These are phyloP conservation scores for Crepidotus variabilis DNA, from an alignment of 768 basidiomycete species.

Conservation along the genomic window DNA sequence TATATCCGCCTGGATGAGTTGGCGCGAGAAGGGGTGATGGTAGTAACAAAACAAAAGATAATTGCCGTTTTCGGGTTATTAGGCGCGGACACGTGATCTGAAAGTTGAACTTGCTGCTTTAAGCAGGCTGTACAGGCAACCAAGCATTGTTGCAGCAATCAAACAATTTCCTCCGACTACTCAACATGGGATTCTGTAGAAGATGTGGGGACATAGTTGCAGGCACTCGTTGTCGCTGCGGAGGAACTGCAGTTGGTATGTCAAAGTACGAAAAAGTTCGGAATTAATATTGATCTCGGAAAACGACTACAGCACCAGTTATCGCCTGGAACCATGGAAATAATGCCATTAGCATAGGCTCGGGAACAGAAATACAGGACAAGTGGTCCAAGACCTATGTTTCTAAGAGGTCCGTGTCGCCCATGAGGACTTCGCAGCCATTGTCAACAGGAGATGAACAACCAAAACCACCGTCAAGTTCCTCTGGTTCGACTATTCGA, in stretches of 20 bases:
- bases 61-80: not conserved
- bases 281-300: not conserved
- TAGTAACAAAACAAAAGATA: not conserved
- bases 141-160: not conserved
- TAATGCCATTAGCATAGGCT: conserved; percentile 29
- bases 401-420: conserved; percentile 43
- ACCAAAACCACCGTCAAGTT: conserved; percentile 1
- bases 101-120: conserved; percentile 1
- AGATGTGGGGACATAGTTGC: conserved; percentile 82
- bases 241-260: conserved; percentile 77
- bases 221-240: conserved; percentile 72
- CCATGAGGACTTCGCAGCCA: conserved; percentile 19
- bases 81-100: conserved; percentile 9
- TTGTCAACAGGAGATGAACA: not conserved
- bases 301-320: conserved; percentile 49
- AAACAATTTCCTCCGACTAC: not conserved
- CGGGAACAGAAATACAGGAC: conserved; percentile 47
- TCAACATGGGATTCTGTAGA: conserved; percentile 76
- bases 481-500: conserved; percentile 28
- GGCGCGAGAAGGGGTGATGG: not conserved
- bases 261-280: not conserved
- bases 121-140: not conserved
- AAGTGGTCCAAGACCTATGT: conserved; percentile 82
- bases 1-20: too few species aligned
- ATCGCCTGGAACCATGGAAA: conserved; percentile 51